Evolutionary conservation across 352 stramenopile species (phyloP), one percentile per base, ranked within the genome.

Genomic region (Globisporangium paroecandrum): DNA sequence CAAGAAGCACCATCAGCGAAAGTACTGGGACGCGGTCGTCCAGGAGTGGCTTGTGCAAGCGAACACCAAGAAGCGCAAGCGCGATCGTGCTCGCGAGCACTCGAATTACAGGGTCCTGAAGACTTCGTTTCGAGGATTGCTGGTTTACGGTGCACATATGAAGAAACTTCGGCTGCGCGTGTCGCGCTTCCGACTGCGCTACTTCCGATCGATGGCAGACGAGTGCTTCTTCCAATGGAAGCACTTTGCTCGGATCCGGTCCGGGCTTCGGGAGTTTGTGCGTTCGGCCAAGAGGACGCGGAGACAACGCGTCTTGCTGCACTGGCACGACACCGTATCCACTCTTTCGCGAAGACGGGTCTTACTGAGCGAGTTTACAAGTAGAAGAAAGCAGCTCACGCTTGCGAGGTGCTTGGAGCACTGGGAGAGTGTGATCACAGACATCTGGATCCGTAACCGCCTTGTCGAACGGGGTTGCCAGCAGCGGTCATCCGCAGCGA

Each of bases 351-450:
- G 32, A 29, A 43, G 38, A 10, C 69, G 69, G 20, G 9, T 22
- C 22, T 58, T 60, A 22, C 60, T 78, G 51, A 53, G 57, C 6
- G 29, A 62, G 3, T 73, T 75, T 2, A 49, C 58, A 25, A 25
- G n/a, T 4, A 61, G 62, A 2, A 70, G 65, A 8, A 68, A 55
- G 5, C 24, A 24, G 5, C 66, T 66, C 3, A 29, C 68, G 0
- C 65, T 84, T 13, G 0, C 46, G 0, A 7, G 18, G 10, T 76
- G 66, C 58, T 76, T 87, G 29, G 68, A 51, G 24, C 79, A 83
- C 54, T 87, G 79, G 79, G 79, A 87, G 62, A 84, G 75, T 32
- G 79, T 83, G n/a, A 73, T 69, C 47, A 87, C 77, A 8, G 79
- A 87, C 29, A 57, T 32, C 46, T 87, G 79, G 76, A 66, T 82